Base-by-base conservation (phyloP, 352 stramenopile genomes). In the Globisporangium irregulare region DNA sequence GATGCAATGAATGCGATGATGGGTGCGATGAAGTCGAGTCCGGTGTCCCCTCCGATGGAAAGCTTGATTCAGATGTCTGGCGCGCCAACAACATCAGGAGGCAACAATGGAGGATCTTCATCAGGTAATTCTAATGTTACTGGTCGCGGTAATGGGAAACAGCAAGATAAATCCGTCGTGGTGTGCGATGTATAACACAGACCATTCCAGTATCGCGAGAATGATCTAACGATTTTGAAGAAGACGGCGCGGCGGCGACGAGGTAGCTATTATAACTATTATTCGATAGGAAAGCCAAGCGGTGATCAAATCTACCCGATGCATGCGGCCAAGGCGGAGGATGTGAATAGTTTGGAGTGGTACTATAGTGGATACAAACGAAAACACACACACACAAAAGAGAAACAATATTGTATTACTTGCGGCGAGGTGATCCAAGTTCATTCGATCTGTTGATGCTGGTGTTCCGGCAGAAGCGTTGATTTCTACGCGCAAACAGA, bases 321-420 rank as follows among this genome's bases (percentile, higher is more conserved):
- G 41, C 41, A 41, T 32, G 55, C 59, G 18, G 20, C 55, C 51
- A 63, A 62, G 20, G 59, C 34, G 51, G 36, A 38, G 62, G 57
- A 75, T 85, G 78, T 82, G 73, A 75, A 83, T 81, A 78, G 67
- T 77, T 72, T 78, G 72, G 73, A 76, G 73, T 75, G 73, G 76
- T 86, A 86, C 74, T 73, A 86, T 74, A 76, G 67, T 60, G 51
- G 51, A 73, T 68, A 66, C 55, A 56, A 61, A 50, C 41, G 41
- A 66, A 32, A 61, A 58, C 14, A 29, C 60, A 29, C 60, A 61
- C 20, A 57, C 54, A 53, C 67, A 71, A 58, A 61, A 60, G 22
- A 71, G 20, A 68, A 61, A 68, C 62, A 56, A 59, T 68, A 62
- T 68, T 68, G 53, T 68, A 68, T 68, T 43, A 43, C 36, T 56